phyloP scores from a whole-genome alignment of 106 monocot species.

The Gastrodia elata region DNA sequence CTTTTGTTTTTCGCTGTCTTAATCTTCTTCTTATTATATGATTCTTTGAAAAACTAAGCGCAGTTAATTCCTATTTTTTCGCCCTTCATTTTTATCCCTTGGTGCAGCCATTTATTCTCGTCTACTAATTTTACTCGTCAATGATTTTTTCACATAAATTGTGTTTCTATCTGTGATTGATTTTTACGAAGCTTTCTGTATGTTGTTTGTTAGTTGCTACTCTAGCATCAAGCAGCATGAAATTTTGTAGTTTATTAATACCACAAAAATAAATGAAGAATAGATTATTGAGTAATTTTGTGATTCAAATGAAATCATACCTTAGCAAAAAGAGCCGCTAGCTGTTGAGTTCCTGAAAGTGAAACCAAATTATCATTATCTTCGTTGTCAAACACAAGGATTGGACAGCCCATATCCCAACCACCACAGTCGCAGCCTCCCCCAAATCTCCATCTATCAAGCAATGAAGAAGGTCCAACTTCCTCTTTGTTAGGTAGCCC shows the following conservation, averaged over 20 bases:
- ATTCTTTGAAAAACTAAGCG: no score
- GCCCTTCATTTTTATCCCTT: no score
- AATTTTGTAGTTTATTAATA: neutral
- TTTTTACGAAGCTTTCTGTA: no score
- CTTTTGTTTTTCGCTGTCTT: no score
- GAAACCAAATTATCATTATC: constrained; percentile 16
- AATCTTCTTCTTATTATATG: no score
- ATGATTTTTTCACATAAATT: no score
- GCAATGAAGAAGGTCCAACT: constrained; percentile 52
- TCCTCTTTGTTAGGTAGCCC: constrained; percentile 52
- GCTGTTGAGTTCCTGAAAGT: constrained; percentile 21
- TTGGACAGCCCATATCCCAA: constrained; percentile 94
- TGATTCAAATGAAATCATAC: constrained; percentile 22
- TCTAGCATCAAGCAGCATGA: neutral
- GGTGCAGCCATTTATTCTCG: no score
- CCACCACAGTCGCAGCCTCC: constrained; percentile 97
- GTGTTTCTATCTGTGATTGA: no score
- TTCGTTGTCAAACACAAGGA: constrained; percentile 47
- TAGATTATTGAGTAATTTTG: neutral
- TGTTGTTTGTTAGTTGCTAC: no score
- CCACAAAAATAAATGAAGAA: neutral
- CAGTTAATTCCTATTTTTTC: no score
- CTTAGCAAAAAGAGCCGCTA: constrained; percentile 52
- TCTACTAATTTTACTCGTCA: no score
- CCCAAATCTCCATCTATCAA: constrained; percentile 80